phyloP scores from a whole-genome alignment of 768 basidiomycete species.

The Lyophyllum atratum region DNA sequence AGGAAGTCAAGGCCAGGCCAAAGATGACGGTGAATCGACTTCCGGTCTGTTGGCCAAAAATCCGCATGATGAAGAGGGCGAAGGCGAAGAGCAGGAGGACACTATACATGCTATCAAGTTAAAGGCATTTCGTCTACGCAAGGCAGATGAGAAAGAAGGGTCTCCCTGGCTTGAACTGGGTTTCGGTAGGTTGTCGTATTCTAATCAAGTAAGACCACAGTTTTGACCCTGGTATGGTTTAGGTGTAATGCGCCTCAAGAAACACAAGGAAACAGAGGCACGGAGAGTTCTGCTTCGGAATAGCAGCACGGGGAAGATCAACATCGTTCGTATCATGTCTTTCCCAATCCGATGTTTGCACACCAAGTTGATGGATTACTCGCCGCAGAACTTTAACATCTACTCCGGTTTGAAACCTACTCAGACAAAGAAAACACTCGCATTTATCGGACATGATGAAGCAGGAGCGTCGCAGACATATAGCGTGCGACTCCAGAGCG shows the following conservation, averaged over 20 bases:
- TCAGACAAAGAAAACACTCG: constrained; percentile 51
- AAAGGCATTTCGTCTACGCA: constrained; percentile 64
- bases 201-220: not conserved
- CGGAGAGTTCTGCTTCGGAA: constrained; percentile 72
- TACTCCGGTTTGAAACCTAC: constrained; percentile 59
- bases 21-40: constrained; percentile 23
- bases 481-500: constrained; percentile 60
- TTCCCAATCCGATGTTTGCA: not conserved
- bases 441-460: constrained; percentile 72
- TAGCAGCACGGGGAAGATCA: constrained; percentile 73
- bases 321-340: constrained; percentile 52
- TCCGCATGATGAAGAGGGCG: constrained; percentile 70
- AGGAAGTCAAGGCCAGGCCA: constrained; percentile 16
- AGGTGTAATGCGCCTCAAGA: constrained; percentile 76
- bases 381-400: constrained; percentile 69
- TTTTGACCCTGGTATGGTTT: not conserved
- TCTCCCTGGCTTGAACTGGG: constrained; percentile 69
- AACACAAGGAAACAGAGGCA: constrained; percentile 60
- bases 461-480: constrained; percentile 56
- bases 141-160: constrained; percentile 42
- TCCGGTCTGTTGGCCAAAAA: constrained; percentile 26
- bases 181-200: constrained; percentile 48
- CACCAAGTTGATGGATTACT: constrained; percentile 7
- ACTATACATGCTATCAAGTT: constrained; percentile 58
- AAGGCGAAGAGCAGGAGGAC: constrained; percentile 81